These are phyloP conservation scores for Tylopilus sp. DNA, from an alignment of 1,284 basidiomycete genomes.

Conservation along the genomic window DNA sequence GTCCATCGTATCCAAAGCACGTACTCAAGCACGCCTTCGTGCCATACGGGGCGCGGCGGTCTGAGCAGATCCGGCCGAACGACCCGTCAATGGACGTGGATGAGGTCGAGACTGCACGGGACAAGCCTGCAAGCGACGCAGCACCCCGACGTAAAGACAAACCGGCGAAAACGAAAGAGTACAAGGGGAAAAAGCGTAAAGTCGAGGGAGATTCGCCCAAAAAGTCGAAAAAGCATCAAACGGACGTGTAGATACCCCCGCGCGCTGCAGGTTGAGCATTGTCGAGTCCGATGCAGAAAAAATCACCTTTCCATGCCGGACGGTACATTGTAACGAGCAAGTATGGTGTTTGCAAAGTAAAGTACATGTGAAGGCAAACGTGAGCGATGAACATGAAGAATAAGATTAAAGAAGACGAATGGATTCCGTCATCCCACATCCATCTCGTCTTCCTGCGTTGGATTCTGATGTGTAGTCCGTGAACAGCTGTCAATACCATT, in stretches of 20 bases:
- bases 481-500: slow-evolving; percentile 19
- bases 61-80: slow-evolving; percentile 12
- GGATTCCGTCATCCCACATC: slow-evolving; percentile 44
- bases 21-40: slow-evolving; percentile 60
- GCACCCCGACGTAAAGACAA: slow-evolving; percentile 4
- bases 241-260: slow-evolving; percentile 9
- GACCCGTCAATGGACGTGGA: slow-evolving; percentile 21
- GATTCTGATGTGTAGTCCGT: slow-evolving; percentile 43
- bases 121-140: not conserved
- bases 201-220: slow-evolving; percentile 36
- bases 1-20: slow-evolving; percentile 55
- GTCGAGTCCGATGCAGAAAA: slow-evolving; percentile 10
- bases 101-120: slow-evolving; percentile 11
- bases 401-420: slow-evolving; percentile 31
- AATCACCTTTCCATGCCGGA: slow-evolving; percentile 12
- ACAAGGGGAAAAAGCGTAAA: slow-evolving; percentile 48
- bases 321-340: slow-evolving; percentile 25
- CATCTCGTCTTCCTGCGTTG: slow-evolving; percentile 48
- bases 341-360: slow-evolving; percentile 21
- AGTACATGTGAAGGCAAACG: slow-evolving; percentile 22
- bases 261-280: not conserved
- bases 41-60: slow-evolving; percentile 55
- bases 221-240: slow-evolving; percentile 43
- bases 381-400: slow-evolving; percentile 31
- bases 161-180: slow-evolving; percentile 24